Conservation (phyloP, 129 eudicot genomes). For the Centaurea solstitialis region DNA sequence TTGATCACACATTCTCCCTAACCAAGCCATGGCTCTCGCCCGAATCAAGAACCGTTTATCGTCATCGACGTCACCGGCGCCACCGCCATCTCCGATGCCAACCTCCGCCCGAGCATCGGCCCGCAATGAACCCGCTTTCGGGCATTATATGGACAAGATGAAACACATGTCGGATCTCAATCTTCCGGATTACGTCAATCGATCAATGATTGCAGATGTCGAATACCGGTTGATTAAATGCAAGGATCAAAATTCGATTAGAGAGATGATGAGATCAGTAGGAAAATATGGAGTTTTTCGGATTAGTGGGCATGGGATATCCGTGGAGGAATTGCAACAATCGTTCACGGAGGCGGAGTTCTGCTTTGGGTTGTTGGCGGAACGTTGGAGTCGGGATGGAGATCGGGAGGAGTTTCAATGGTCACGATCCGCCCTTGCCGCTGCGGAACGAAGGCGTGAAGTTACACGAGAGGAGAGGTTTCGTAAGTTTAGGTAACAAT, state of each 20-base stretch:
- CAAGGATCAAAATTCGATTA: slow-evolving; percentile 41
- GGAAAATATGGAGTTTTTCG: slow-evolving; percentile 50
- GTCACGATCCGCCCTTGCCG: slow-evolving; percentile 43
- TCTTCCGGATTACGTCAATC: slow-evolving; percentile 55
- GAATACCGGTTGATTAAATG: slow-evolving; percentile 32
- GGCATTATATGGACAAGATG: slow-evolving; percentile 39
- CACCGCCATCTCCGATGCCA: slow-evolving; percentile 66
- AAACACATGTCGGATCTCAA: slow-evolving; percentile 48
- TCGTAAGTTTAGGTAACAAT: slow-evolving; percentile 56
- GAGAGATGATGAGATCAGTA: slow-evolving; percentile 47
- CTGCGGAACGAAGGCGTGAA: slow-evolving; percentile 38
- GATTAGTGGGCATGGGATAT: slow-evolving; percentile 64
- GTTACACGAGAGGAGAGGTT: slow-evolving; percentile 44
- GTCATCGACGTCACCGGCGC: slow-evolving; percentile 35
- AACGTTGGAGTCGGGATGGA: slow-evolving; percentile 46
- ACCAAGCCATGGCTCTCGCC: slow-evolving; percentile 34
- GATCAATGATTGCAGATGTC: slow-evolving; percentile 52
- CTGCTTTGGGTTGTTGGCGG: slow-evolving; percentile 49
- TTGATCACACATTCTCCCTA: neutral
- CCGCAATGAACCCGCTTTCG: slow-evolving; percentile 43
- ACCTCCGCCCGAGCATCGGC: slow-evolving; percentile 51
- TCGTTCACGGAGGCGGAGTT: slow-evolving; percentile 43
- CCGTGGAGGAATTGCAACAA: slow-evolving; percentile 41
- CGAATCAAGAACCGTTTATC: slow-evolving; percentile 28
- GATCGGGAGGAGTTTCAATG: slow-evolving; percentile 60